Percentiles rank a stretch among this genome's conserved stretches.
phyloP scores from a whole-genome alignment of 2,329 filamentous ascomycete species.

The Phaeosphaeria sp. region DNA sequence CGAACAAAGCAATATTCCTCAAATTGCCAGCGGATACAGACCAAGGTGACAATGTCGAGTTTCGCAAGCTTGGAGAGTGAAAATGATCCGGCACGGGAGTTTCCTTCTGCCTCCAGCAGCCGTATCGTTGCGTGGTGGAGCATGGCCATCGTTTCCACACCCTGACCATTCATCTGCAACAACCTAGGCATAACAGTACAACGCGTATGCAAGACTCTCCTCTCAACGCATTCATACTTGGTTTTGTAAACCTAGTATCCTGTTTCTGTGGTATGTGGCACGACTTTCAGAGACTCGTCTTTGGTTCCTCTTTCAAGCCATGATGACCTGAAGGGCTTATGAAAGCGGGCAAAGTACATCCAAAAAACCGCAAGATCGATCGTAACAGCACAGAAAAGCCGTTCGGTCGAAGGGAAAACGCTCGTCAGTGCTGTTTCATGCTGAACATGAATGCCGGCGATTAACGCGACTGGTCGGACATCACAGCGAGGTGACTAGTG shows the following conservation, averaged over 20 bases:
- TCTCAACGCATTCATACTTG: conserved; percentile 21
- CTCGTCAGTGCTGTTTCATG: conserved; percentile 62
- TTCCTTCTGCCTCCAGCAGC: conserved; percentile 2
- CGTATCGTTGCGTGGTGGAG: conserved; percentile 9
- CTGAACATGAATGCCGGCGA: conserved; percentile 64
- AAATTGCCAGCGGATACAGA: conserved; percentile 20
- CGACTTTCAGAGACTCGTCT: conserved; percentile 91
- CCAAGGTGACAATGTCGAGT: conserved; percentile 8
- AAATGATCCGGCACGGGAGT: conserved; percentile 24
- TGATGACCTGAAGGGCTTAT: conserved; percentile 64
- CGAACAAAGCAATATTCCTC: conserved; percentile 6
- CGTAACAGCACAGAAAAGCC: conserved; percentile 25
- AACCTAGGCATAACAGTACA: conserved; percentile 38
- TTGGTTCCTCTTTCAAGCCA: conserved; percentile 78
- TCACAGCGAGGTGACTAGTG: conserved; percentile 53
- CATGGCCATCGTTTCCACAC: conserved; percentile 22
- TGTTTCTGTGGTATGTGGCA: conserved; percentile 81
- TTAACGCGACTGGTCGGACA: conserved; percentile 71
- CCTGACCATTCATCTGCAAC: conserved; percentile 11
- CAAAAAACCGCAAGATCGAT: conserved; percentile 79
- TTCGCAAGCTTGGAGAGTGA: conserved; percentile 14
- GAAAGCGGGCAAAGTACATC: conserved; percentile 92
- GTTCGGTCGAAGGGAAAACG: conserved; percentile 55
- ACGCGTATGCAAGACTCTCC: conserved; percentile 21
- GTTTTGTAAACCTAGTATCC: conserved; percentile 24